Percentiles rank a stretch among this genome's conserved stretches.
phyloP scores from a whole-genome alignment of 176 grass and related monocot genomes.

The Tillandsia leiboldiana region DNA sequence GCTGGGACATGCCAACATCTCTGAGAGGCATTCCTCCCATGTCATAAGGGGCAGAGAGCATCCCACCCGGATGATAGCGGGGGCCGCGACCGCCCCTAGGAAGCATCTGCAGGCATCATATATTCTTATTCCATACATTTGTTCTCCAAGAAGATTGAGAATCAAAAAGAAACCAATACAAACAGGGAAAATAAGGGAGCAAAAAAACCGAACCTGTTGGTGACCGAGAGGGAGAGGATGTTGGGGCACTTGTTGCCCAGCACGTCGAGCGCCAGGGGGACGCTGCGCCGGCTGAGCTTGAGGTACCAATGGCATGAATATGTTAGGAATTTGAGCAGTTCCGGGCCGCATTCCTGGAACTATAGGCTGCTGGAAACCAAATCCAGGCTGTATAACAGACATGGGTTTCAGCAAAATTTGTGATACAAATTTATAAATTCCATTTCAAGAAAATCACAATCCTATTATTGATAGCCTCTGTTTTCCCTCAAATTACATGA shows the following conservation, averaged over 20 bases:
- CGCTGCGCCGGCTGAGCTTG: constrained; percentile 73
- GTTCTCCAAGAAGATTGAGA: background rate
- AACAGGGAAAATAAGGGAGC: background rate
- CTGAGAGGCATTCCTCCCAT: constrained; percentile 30
- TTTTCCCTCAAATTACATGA: too few species aligned
- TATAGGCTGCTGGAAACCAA: constrained; percentile 81
- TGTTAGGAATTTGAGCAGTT: constrained; percentile 42
- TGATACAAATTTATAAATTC: constrained; percentile 1
- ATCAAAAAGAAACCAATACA: background rate
- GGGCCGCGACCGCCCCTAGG: constrained; percentile 52
- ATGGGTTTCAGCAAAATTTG: background rate
- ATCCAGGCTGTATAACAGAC: constrained; percentile 56
- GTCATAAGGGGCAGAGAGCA: constrained; percentile 54
- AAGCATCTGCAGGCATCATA: constrained; percentile 46
- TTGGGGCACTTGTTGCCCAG: constrained; percentile 30
- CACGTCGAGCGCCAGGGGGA: constrained; percentile 39
- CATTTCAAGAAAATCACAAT: background rate
- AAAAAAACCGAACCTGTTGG: constrained; percentile 41
- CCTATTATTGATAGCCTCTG: too few species aligned
- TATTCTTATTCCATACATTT: background rate
- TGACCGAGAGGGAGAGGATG: constrained; percentile 43
- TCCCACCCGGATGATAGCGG: constrained; percentile 44
- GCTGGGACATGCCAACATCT: constrained; percentile 28
- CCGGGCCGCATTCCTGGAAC: constrained; percentile 84
- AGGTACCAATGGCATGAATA: constrained; percentile 77